Percentiles rank a stretch among this genome's conserved stretches.
These are phyloP conservation scores for Tylopilus vinaceipallidus DNA, from an alignment of 768 basidiomycete genomes.

Conservation along the genomic window DNA sequence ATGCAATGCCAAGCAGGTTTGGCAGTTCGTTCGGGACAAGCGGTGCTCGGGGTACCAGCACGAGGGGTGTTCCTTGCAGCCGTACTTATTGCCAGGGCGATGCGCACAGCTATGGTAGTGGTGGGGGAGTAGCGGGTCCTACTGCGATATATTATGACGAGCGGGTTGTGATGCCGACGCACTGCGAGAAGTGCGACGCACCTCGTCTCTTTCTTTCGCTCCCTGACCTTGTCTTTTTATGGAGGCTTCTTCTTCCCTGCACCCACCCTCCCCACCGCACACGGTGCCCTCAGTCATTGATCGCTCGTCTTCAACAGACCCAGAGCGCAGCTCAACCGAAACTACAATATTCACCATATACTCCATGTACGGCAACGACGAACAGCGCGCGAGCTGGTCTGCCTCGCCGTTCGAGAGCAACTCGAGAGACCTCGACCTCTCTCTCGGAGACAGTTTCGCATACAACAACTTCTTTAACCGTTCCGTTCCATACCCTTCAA, in stretches of 20 bases:
- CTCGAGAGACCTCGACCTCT: conserved; percentile 37
- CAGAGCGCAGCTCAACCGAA: conserved; percentile 61
- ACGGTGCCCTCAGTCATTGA: conserved; percentile 29
- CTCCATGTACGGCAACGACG: conserved; percentile 78
- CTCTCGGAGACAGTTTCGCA: conserved; percentile 34
- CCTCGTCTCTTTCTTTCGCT: background rate
- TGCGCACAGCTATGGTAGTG: conserved; percentile 1
- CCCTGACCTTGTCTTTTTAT: conserved; percentile 28
- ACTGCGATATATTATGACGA: too few relatives aligned
- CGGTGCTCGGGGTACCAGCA: too few relatives aligned
- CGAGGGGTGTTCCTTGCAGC: too few relatives aligned
- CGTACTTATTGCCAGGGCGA: background rate
- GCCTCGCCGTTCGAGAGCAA: conserved; percentile 37
- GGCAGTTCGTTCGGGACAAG: background rate
- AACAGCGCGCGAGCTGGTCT: conserved; percentile 46
- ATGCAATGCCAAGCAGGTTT: background rate
- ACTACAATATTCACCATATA: conserved; percentile 82
- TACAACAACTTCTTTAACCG: conserved; percentile 33
- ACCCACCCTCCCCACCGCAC: conserved; percentile 28
- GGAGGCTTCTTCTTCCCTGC: conserved; percentile 38
- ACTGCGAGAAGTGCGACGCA: too few relatives aligned
- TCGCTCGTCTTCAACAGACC: conserved; percentile 30
- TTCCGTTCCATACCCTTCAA: conserved; percentile 13
- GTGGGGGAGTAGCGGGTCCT: too few relatives aligned
- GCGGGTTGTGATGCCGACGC: background rate